These are phyloP conservation scores for Ballota nigra DNA, from an alignment of 257 asterid genomes.

Conservation along the genomic window DNA sequence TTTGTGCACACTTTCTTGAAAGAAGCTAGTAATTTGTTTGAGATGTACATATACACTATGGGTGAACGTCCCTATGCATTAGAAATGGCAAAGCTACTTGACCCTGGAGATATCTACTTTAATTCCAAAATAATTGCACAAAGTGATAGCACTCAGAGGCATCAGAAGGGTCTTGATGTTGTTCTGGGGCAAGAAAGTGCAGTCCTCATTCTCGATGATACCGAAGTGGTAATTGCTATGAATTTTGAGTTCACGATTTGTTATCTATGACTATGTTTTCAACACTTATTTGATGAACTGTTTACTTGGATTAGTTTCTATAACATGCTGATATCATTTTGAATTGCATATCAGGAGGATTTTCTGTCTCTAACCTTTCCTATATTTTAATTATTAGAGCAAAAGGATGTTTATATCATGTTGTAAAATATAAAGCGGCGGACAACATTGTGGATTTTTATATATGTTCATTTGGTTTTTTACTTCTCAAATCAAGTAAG, in stretches of 20 bases:
- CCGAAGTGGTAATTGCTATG: constrained; percentile 62
- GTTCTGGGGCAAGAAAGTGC: constrained; percentile 91
- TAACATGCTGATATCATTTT: background rate
- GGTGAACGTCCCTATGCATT: constrained; percentile 91
- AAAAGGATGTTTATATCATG: background rate
- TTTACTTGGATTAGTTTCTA: background rate
- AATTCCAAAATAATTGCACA: constrained; percentile 83
- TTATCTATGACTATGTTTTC: constrained; percentile 6
- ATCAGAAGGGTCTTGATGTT: constrained; percentile 91
- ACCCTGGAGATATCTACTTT: constrained; percentile 68
- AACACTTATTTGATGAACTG: background rate
- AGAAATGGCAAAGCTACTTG: constrained; percentile 85
- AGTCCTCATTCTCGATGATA: constrained; percentile 90
- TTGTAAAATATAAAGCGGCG: background rate
- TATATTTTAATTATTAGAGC: background rate
- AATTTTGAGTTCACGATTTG: background rate
- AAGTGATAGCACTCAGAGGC: constrained; percentile 74
- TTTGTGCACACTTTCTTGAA: constrained; percentile 70
- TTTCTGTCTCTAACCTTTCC: background rate
- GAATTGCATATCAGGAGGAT: background rate
- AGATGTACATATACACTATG: constrained; percentile 94
- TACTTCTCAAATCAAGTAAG: background rate
- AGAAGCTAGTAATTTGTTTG: constrained; percentile 73
- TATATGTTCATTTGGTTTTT: background rate
- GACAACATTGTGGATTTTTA: background rate